Base-by-base conservation (phyloP, 768 basidiomycete species). In the Daedaleopsis sinensis region DNA sequence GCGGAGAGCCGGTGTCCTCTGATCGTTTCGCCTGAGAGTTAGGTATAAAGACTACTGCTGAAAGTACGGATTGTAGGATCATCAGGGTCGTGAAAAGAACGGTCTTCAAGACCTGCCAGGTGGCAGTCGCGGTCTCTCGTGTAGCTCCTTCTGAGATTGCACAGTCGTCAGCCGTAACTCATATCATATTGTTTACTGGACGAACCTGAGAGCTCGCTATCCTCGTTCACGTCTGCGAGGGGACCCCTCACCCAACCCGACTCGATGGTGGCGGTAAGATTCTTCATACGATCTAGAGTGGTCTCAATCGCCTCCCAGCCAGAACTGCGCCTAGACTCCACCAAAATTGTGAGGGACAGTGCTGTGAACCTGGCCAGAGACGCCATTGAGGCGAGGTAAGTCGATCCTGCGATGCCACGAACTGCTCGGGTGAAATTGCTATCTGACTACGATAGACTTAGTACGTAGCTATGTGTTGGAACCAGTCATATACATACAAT, bases 31-130 rank as follows among this genome's bases (percentile, higher is more conserved):
- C n/a, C 35, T 61, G 38, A 1, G 85, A 80, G 15, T 48, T 49
- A 10, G 81, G 77, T 23, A 83, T 69, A 68, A 82, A 91, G 24
- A 87, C 73, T 5, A 83, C 73, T 1, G 83, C 73, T 9, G 81
- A 80, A 21, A 93, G 78, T 10, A 84, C 76, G 7, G 85, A 79
- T 62, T 92, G 88, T 5, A 83, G 74, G 21, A 93, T 72, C 86
- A 92, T 88, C 47, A 93, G 78, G 3, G 74, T 83, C 27, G 84
- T 82, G 72, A 94, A 94, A n/a, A 94, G 76, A 0, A 91, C 70
- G 0, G 87, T 90, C 73, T 93, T 94, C 67, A 92, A 79, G 24
- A 82, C 78, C 2, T 76, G 75, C 92, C 91, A 94, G 10, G 87
- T 77, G 24, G 78, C 73, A n/a, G 78, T 79, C 2, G 78, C 70